Percentiles rank a stretch among this genome's conserved stretches.
Evolutionary conservation across 2,329 filamentous ascomycete genomes (phyloP).

Genomic region (Fusarium denticulatum): DNA sequence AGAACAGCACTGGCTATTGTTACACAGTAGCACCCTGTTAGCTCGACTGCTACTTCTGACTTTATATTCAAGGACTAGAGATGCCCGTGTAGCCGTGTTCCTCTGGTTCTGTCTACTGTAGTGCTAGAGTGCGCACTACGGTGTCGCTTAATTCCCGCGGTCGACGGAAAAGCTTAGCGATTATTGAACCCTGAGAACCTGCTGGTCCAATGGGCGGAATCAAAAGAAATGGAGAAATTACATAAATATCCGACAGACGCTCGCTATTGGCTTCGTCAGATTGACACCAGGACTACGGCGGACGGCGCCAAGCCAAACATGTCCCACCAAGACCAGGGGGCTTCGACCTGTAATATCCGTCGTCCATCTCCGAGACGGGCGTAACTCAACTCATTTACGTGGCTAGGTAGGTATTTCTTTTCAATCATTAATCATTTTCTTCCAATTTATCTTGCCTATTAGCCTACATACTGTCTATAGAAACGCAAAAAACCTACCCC

Average conservation of each 20-base stretch:
- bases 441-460: too few species aligned
- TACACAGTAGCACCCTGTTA: too few species aligned
- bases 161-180: not conserved
- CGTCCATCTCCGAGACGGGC: not conserved
- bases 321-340: not conserved
- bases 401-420: too few species aligned
- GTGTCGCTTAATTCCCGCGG: not conserved
- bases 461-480: too few species aligned
- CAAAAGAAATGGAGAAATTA: not conserved
- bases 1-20: too few species aligned
- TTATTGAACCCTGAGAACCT: not conserved
- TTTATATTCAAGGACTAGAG: too few species aligned
- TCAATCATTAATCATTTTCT: too few species aligned
- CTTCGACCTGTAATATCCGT: not conserved
- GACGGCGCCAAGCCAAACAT: not conserved
- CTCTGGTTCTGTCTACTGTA: too few species aligned
- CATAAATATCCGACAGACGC: not conserved
- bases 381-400: not conserved
- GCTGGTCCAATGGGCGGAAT: not conserved
- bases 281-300: not conserved
- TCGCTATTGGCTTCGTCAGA: not conserved
- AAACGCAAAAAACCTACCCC: too few species aligned
- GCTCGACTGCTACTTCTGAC: too few species aligned
- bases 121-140: not conserved
- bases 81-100: too few species aligned